phyloP scores from a whole-genome alignment of 441 rosid genomes.

The Biscutella laevigata region DNA sequence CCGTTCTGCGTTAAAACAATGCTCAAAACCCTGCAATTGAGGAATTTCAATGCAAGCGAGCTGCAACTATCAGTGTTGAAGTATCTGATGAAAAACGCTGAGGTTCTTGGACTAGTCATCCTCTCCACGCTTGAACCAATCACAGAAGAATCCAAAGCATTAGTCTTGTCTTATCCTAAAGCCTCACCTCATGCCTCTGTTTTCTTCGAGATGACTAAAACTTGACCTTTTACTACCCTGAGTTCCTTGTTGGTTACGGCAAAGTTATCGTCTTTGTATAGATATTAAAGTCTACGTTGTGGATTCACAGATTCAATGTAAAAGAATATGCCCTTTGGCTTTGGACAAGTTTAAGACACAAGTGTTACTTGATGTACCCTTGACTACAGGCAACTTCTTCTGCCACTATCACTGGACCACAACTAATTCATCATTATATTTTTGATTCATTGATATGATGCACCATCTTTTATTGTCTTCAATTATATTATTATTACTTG shows the following conservation, averaged over 20 bases:
- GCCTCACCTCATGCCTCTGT: slow-evolving; percentile 15
- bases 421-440: background rate
- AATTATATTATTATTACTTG: too few relatives aligned
- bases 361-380: slow-evolving; percentile 17
- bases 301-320: background rate
- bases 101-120: slow-evolving; percentile 11
- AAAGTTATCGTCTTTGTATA: background rate
- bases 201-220: background rate
- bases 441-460: background rate
- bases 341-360: slow-evolving; percentile 14
- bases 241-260: slow-evolving; percentile 12
- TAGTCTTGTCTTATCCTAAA: slow-evolving; percentile 13
- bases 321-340: slow-evolving; percentile 18
- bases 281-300: background rate
- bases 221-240: background rate
- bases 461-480: slow-evolving; percentile 18
- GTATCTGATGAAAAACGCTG: slow-evolving; percentile 12
- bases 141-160: slow-evolving; percentile 2
- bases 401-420: slow-evolving; percentile 25
- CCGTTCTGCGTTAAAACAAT: background rate
- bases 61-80: slow-evolving; percentile 12
- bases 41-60: background rate
- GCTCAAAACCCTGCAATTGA: slow-evolving; percentile 10
- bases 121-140: background rate
- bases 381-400: slow-evolving; percentile 17